Percentiles rank a stretch among this genome's conserved stretches.
phyloP scores from a whole-genome alignment of 345 rosid species.

The Chamaenerion angustifolium region DNA sequence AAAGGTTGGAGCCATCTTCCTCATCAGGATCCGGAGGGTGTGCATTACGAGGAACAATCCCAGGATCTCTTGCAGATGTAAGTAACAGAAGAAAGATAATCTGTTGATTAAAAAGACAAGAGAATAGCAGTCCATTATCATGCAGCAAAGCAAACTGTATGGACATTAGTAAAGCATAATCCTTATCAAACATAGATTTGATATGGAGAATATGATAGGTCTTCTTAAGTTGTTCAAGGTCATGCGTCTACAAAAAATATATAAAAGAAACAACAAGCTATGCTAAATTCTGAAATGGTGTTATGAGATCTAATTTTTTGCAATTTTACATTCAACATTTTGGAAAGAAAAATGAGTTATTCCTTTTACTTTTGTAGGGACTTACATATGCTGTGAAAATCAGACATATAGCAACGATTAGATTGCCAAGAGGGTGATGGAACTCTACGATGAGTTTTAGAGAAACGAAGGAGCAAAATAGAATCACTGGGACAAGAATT shows the following conservation, averaged over 20 bases:
- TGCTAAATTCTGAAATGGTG: no score
- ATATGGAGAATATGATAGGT: no score
- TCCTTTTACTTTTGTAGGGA: background rate
- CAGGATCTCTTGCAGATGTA: constrained; percentile 90
- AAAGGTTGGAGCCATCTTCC: constrained; percentile 29
- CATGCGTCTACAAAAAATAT: no score
- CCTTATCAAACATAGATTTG: no score
- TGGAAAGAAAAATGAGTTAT: background rate
- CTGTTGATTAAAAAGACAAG: constrained; percentile 26
- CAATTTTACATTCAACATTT: background rate
- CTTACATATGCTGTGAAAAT: constrained; percentile 40
- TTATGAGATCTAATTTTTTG: background rate
- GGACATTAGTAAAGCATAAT: no score
- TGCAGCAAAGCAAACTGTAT: no score
- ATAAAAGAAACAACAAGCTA: no score
- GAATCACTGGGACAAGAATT: constrained; percentile 44
- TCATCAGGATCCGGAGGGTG: constrained; percentile 75
- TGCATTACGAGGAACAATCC: constrained; percentile 70
- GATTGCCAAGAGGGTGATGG: constrained; percentile 29
- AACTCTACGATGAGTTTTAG: constrained; percentile 33
- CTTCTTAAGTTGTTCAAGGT: no score
- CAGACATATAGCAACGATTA: constrained; percentile 23
- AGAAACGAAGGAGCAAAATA: constrained; percentile 63
- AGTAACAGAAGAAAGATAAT: constrained; percentile 60
- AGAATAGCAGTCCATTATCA: background rate